Conservation (phyloP, 371 early-diverging fungal species). For the Mortierella sp. region DNA sequence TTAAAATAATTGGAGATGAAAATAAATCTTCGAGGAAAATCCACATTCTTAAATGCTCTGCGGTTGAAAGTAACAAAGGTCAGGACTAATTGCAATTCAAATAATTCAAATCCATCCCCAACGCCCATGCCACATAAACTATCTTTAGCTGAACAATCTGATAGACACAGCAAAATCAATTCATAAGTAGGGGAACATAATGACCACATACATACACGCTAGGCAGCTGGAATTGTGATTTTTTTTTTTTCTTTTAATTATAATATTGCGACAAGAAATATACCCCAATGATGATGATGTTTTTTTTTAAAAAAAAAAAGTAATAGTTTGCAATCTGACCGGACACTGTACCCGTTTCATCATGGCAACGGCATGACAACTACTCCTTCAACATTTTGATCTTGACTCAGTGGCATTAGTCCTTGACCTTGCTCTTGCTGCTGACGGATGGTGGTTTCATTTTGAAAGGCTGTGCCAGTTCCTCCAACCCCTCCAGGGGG, state of each 20-base stretch:
- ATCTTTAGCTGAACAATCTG: background rate
- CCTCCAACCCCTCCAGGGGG: slow-evolving; percentile 35
- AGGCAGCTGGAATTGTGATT: slow-evolving; percentile 1
- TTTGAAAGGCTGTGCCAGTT: slow-evolving; percentile 34
- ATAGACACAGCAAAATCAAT: background rate
- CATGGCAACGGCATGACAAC: slow-evolving; percentile 45
- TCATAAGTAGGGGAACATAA: background rate
- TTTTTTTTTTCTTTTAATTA: background rate
- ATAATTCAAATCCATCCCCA: background rate
- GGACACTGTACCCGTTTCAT: background rate
- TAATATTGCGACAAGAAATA: background rate
- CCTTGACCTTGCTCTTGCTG: slow-evolving; percentile 26
- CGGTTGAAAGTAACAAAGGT: background rate
- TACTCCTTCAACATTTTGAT: slow-evolving; percentile 35
- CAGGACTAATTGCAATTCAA: background rate
- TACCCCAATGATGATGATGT: background rate
- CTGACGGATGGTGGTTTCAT: slow-evolving; percentile 18
- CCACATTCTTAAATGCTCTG: slow-evolving; percentile 3
- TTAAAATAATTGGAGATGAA: too few relatives aligned
- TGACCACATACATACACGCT: background rate
- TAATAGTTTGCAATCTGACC: background rate
- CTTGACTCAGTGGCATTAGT: slow-evolving; percentile 26
- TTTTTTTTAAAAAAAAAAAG: background rate
- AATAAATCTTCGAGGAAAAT: background rate
- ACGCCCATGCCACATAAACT: background rate